These are phyloP conservation scores for Verticillium zaregamsianum DNA, from an alignment of 2,329 filamentous ascomycete genomes.

Conservation along the genomic window DNA sequence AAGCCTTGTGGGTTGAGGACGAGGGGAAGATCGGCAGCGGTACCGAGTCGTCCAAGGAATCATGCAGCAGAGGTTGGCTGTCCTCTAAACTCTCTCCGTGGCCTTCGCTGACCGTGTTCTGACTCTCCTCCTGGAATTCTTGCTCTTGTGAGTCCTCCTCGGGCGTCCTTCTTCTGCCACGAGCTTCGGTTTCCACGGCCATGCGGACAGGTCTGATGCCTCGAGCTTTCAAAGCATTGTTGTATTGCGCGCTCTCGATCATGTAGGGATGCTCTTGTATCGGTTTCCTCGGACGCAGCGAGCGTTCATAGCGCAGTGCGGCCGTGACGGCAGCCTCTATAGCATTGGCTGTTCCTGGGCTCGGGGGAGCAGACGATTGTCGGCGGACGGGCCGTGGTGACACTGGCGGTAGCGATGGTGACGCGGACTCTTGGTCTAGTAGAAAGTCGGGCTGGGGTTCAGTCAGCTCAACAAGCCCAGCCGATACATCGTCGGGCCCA, in stretches of 20 bases:
- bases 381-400: conserved; percentile 52
- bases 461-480: conserved; percentile 30
- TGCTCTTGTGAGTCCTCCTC: conserved; percentile 44
- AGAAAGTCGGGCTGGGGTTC: conserved; percentile 23
- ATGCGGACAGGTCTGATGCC: conserved; percentile 50
- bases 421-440: conserved; percentile 13
- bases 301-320: conserved; percentile 36
- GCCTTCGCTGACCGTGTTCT: conserved; percentile 27
- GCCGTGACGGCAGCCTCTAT: conserved; percentile 3
- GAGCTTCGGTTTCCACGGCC: conserved; percentile 23
- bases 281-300: conserved; percentile 54
- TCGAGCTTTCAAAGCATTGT: conserved; percentile 46
- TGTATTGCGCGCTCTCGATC: conserved; percentile 52
- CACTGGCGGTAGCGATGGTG: conserved; percentile 41
- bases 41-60: background rate
- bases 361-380: background rate
- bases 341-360: background rate
- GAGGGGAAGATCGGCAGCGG: background rate
- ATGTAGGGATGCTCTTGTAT: conserved; percentile 59
- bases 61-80: conserved; percentile 21
- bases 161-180: conserved; percentile 17
- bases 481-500: conserved; percentile 29
- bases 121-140: conserved; percentile 49
- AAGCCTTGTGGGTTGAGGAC: conserved; percentile 5
- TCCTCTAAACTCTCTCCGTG: conserved; percentile 27